Evolutionary conservation across 2,329 filamentous ascomycete genomes (phyloP), one percentile per base, ranked within the genome.

Genomic region (Dothideomycetes sp.): DNA sequence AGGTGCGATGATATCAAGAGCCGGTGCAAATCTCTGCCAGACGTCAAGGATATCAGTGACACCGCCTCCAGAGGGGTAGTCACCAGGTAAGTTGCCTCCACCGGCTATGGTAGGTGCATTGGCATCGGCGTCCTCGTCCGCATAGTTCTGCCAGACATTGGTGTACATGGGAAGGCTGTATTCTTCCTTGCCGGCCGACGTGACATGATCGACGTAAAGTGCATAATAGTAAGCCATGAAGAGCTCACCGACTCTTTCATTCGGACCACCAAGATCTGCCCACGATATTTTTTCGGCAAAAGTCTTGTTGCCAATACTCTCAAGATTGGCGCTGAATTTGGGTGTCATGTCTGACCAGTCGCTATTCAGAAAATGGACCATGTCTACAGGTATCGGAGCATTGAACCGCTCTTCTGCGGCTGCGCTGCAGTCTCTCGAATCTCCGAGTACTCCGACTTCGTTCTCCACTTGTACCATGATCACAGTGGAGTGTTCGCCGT

Each of bases 401-500:
- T 43, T 42, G 48, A 72, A 74, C 0, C 50, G 58, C 34, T 60
- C 51, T 13, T 71, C 57, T 2, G 68, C 70, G 5, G 51, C 50
- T 1, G 50, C 49, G 3, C 61, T 67, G 3, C 64, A 56, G 47
- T 74, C 72, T 16, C 70, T 60, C 6, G 65, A 73, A 47, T 74
- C 71, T 0, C 70, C 69, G 0, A 74, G 55, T 0, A 74, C 45
- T 1, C 72, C 71, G 0, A 62, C 63, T 54, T 75, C 71, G 29
- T 75, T 75, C 52, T 76, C 68, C n/a, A 76, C 70, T 46, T 75
- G 71, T 0, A 74, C 63, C 71, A 74, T 74, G 2, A 75, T 47
- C 0, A 75, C 70, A 0, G 70, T 75, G 3, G 57, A 62, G 30
- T 73, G 59, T 9, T 60, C 51, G 1, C 53, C 54, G 32, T 74